phyloP scores from a whole-genome alignment of 345 rosid genomes.

The Arabidopsis thaliana region TAIR10.1 NC_003075.7:9838501-9839000 shows the following conservation, averaged over 20 bases:
- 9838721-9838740: slow-evolving; percentile 26
- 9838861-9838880: too few species aligned
- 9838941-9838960: slow-evolving; percentile 8
- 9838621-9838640: slow-evolving; percentile 43
- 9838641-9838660: slow-evolving; percentile 28
- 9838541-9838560: slow-evolving; percentile 39
- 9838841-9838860: slow-evolving; percentile 16
- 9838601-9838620: slow-evolving; percentile 42
- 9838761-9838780: background rate
- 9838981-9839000: background rate
- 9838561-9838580: slow-evolving; percentile 29
- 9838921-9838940: background rate
- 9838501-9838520: slow-evolving; percentile 12
- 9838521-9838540: slow-evolving; percentile 38
- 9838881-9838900: slow-evolving; percentile 6
- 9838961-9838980: background rate
- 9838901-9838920: background rate
- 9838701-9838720: slow-evolving; percentile 11
- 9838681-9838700: slow-evolving; percentile 34
- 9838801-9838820: slow-evolving; percentile 28
- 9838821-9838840: slow-evolving; percentile 35
- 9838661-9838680: background rate
- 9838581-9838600: slow-evolving; percentile 37
- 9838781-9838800: slow-evolving; percentile 27
- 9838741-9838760: slow-evolving; percentile 9